Conservation (phyloP, 768 basidiomycete species). For the Hydnum rufescens region DNA sequence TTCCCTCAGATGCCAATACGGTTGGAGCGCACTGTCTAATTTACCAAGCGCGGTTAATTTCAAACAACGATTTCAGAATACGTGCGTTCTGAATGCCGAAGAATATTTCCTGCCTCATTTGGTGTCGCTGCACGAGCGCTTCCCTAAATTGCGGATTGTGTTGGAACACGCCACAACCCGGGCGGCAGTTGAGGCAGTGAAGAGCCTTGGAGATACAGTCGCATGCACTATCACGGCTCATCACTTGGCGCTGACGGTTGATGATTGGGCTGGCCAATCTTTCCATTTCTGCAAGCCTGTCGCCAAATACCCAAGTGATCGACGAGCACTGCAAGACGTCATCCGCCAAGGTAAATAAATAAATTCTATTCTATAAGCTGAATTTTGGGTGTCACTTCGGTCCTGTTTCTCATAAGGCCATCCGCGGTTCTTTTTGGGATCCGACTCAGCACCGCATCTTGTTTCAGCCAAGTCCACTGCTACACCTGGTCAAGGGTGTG, state of each 20-base stretch:
- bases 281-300: constrained; percentile 97
- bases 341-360: constrained; percentile 41
- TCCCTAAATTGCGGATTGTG: constrained; percentile 84
- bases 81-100: constrained; percentile 87
- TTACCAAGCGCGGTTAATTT: neutral
- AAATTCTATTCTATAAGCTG: neutral
- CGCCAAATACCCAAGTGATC: constrained; percentile 87
- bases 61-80: constrained; percentile 33
- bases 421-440: constrained; percentile 91
- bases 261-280: constrained; percentile 90
- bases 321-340: constrained; percentile 59
- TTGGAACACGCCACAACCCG: constrained; percentile 93
- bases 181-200: constrained; percentile 74
- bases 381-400: neutral
- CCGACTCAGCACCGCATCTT: constrained; percentile 90
- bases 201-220: constrained; percentile 57
- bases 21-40: constrained; percentile 21
- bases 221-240: constrained; percentile 96
- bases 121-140: constrained; percentile 53
- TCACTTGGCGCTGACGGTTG: constrained; percentile 82
- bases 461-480: constrained; percentile 45
- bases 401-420: constrained; percentile 33
- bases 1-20: constrained; percentile 60
- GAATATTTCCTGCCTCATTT: constrained; percentile 76
- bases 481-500: constrained; percentile 53